phyloP scores from a whole-genome alignment of 2,329 filamentous ascomycete species.

The Claviceps sp. region DNA sequence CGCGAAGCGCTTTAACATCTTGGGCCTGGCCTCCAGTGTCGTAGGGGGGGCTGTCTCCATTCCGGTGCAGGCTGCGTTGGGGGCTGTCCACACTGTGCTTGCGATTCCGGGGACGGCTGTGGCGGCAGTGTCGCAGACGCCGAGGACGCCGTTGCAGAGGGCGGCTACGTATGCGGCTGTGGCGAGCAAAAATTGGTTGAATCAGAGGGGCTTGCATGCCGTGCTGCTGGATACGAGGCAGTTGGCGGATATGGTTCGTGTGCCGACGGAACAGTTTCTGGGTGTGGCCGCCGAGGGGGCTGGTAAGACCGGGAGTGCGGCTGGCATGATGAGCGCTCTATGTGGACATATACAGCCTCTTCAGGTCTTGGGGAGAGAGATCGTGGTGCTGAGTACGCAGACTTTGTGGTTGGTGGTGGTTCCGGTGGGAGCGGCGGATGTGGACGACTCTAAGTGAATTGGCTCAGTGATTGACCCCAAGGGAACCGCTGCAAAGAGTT shows the following conservation, averaged over 20 bases:
- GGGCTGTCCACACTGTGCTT: constrained; percentile 20
- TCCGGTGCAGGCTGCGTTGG: constrained; percentile 24
- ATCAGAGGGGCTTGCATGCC: constrained; percentile 23
- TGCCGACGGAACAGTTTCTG: constrained; percentile 25
- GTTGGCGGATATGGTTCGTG: constrained; percentile 14
- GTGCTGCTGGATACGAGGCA: constrained; percentile 21
- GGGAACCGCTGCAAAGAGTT: too few relatives aligned
- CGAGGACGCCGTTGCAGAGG: constrained; percentile 27
- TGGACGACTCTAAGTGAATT: not conserved
- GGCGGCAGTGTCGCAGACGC: constrained; percentile 21
- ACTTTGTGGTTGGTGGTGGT: constrained; percentile 25
- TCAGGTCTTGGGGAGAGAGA: constrained; percentile 13
- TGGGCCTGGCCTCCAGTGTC: constrained; percentile 24
- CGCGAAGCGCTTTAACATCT: constrained; percentile 25
- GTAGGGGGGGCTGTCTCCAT: constrained; percentile 25
- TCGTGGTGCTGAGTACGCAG: constrained; percentile 13
- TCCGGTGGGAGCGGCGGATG: not conserved
- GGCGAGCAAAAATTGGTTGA: constrained; percentile 30
- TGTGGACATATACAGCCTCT: constrained; percentile 17
- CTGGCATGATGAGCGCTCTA: constrained; percentile 13
- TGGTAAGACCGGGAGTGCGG: constrained; percentile 9
- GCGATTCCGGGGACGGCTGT: constrained; percentile 21
- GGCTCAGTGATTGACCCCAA: too few relatives aligned
- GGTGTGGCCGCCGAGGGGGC: constrained; percentile 17
- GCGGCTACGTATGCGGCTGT: constrained; percentile 27